These are phyloP conservation scores for Alloascoidea africana DNA, from an alignment of 805 yeast genomes.

Conservation along the genomic window DNA sequence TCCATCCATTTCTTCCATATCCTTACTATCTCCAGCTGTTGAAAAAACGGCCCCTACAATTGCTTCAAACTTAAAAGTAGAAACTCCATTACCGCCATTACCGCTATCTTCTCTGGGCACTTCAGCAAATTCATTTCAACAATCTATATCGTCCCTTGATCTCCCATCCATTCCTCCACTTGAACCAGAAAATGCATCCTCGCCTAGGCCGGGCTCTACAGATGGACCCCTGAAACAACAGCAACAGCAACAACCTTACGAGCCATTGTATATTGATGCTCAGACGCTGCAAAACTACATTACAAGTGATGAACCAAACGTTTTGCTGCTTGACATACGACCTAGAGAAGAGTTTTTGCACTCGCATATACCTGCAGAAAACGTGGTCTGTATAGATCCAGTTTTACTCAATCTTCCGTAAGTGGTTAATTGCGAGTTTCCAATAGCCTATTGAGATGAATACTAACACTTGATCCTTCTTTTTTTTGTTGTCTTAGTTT, in stretches of 20 bases:
- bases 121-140: too few species aligned
- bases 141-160: too few species aligned
- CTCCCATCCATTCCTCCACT: too few species aligned
- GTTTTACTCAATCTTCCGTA: slow-evolving; percentile 24
- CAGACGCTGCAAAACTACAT: neutral
- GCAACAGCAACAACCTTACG: neutral
- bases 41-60: too few species aligned
- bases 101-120: too few species aligned
- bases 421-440: neutral
- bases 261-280: neutral
- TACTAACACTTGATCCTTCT: neutral
- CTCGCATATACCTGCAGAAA: slow-evolving; percentile 44
- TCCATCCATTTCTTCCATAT: too few species aligned
- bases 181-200: too few species aligned
- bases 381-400: slow-evolving; percentile 69
- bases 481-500: neutral
- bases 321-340: slow-evolving; percentile 64
- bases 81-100: too few species aligned
- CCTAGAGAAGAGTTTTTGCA: slow-evolving; percentile 42
- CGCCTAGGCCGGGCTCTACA: neutral
- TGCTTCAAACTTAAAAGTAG: too few species aligned
- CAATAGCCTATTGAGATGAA: neutral
- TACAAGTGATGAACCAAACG: neutral
- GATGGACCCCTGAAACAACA: neutral
- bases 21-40: too few species aligned